phyloP scores from a whole-genome alignment of 2,329 filamentous ascomycete species.

The Epichloe gansuensis region DNA sequence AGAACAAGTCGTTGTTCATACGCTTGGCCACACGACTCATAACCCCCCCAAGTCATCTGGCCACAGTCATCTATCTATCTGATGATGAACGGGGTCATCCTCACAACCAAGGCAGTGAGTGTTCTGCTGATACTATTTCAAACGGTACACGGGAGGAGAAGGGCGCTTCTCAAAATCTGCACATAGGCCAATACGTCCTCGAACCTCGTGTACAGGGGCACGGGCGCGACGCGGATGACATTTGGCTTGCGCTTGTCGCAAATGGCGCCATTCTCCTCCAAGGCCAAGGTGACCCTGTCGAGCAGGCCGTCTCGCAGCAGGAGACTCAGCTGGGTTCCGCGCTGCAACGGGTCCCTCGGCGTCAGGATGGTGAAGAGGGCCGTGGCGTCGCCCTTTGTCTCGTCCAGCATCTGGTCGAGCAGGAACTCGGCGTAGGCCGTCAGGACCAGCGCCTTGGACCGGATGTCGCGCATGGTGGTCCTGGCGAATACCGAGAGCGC shows the following conservation, averaged over 20 bases:
- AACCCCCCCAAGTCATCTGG: no score
- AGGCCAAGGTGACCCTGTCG: slow-evolving; percentile 49
- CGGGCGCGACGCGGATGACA: slow-evolving; percentile 73
- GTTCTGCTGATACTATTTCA: no score
- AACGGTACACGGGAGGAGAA: slow-evolving; percentile 11
- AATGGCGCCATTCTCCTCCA: slow-evolving; percentile 60
- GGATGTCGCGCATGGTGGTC: slow-evolving; percentile 56
- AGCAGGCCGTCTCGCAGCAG: slow-evolving; percentile 55
- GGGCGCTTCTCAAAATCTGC: slow-evolving; percentile 25
- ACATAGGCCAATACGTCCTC: slow-evolving; percentile 51
- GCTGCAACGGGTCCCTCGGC: slow-evolving; percentile 51
- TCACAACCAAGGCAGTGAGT: no score
- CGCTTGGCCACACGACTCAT: no score
- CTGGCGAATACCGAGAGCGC: slow-evolving; percentile 63
- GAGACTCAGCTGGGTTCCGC: slow-evolving; percentile 72
- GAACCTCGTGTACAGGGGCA: slow-evolving; percentile 74
- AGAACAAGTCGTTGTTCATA: no score
- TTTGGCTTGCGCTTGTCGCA: slow-evolving; percentile 77
- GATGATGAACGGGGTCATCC: no score
- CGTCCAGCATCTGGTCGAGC: slow-evolving; percentile 33
- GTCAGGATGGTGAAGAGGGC: slow-evolving; percentile 54
- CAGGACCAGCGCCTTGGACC: slow-evolving; percentile 58
- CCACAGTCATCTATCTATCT: no score
- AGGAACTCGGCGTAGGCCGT: slow-evolving; percentile 68
- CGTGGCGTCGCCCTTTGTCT: slow-evolving; percentile 14